Base-by-base conservation (phyloP, 371 early-diverging fungal species). In the Dichotomocladium elegans region DNA sequence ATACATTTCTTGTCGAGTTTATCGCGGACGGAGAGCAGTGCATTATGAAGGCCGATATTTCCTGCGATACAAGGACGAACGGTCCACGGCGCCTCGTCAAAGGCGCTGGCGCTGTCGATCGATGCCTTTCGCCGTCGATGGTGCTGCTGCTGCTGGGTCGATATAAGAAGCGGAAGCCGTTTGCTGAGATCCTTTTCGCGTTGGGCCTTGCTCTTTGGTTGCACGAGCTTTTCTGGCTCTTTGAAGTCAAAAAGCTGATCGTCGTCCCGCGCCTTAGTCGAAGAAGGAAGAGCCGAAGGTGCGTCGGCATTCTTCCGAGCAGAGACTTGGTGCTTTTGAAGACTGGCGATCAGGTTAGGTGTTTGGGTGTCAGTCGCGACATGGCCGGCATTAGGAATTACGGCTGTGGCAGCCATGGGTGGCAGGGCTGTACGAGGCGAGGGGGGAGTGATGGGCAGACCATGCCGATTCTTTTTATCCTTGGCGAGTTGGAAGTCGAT, bases 21-120 rank as follows among this genome's bases (percentile, higher is more conserved):
- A 29, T 48, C 49, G 33, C 72, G 64, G 48, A 88, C 79, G 37
- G 89, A 80, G 19, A 84, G 84, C 33, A 95, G 76, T 0, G 94
- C 91, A 60, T 95, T 95, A 33, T 93, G 89, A 24, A 95, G 79
- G 5, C 95, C 93, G 72, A 92, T 90, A 63, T 95, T 95, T 26
- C 95, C 94, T 7, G 82, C 68, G 11, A 72, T 76, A 24, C 85
- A 83, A 17, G 86, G 84, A 55, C 88, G 88, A 8, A 92, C 73
- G 3, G 79, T 73, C 82, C 87, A 87, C 7, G 77, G 60, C 4
- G 77, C 71, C 34, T 80, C 76, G 17, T 74, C 74, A 68, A 79
- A 75, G 6, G 74, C 64, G 31, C 61, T 66, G 3, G 74, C 61
- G 15, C 65, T 68, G 35, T 73, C 73, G 10, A 76, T 34, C 28